Conservation (phyloP, 805 yeast species). For the Ogataea neopini region DNA sequence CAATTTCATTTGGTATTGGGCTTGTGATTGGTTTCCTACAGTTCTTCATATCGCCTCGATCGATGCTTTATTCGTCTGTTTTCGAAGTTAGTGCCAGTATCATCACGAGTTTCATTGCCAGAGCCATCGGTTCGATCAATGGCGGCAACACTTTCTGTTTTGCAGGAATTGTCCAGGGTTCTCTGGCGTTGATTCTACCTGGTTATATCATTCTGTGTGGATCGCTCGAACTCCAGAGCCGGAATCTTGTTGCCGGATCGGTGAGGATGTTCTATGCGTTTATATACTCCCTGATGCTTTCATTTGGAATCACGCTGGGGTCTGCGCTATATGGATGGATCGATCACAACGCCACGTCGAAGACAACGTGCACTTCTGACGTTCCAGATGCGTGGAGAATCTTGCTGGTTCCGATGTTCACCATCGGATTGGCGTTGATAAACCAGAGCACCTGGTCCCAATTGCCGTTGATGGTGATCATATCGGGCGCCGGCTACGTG, state of each 20-base stretch:
- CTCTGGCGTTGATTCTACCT: conserved; percentile 86
- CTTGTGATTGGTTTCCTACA: conserved; percentile 81
- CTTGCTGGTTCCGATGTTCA: conserved; percentile 77
- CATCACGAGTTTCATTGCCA: conserved; percentile 79
- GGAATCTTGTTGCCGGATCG: conserved; percentile 89
- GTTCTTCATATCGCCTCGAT: conserved; percentile 75
- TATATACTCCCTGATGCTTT: conserved; percentile 84
- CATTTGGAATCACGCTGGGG: conserved; percentile 93
- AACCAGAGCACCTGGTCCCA: conserved; percentile 87
- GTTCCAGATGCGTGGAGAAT: conserved; percentile 59
- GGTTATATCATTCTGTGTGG: conserved; percentile 94
- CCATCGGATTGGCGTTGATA: conserved; percentile 60
- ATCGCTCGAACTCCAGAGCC: conserved; percentile 84
- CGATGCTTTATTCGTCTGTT: conserved; percentile 81
- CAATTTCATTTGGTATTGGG: conserved; percentile 80
- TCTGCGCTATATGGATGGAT: conserved; percentile 96
- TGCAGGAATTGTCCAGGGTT: conserved; percentile 86
- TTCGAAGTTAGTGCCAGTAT: conserved; percentile 93
- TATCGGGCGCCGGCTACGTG: conserved; percentile 78
- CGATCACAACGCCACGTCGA: conserved; percentile 69
- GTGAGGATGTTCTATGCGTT: conserved; percentile 97
- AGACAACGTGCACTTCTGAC: conserved; percentile 54
- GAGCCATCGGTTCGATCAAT: conserved; percentile 85
- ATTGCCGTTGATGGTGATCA: conserved; percentile 76
- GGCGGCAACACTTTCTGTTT: conserved; percentile 73